A percentile compares a stretch with the other conserved stretches of the same genome.
Conservation (phyloP, 176 grass and related monocot genomes). For the Pharus latifolius region DNA sequence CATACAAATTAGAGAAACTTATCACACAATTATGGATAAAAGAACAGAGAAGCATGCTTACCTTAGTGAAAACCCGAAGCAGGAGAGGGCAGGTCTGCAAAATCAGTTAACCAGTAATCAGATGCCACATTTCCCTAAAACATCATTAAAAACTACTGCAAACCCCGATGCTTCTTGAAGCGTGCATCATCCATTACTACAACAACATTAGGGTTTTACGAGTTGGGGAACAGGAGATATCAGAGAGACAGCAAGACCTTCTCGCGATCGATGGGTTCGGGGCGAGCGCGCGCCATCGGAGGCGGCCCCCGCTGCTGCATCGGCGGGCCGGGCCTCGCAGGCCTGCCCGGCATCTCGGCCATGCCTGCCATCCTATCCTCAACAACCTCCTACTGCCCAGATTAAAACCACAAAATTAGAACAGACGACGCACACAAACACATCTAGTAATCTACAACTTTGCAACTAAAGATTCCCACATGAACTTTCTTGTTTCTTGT, state of each 20-base stretch:
- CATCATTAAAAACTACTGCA: no score
- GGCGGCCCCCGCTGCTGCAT: constrained; percentile 67
- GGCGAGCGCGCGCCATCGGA: constrained; percentile 52
- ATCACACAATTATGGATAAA: neutral
- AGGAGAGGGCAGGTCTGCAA: constrained; percentile 92
- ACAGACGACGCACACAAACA: neutral
- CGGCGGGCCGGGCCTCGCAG: constrained; percentile 39
- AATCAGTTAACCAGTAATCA: constrained; percentile 4
- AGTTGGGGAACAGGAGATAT: neutral
- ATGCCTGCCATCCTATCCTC: constrained; percentile 30
- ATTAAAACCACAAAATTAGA: neutral
- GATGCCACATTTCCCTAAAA: neutral
- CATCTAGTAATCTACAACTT: neutral
- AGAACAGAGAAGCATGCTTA: neutral
- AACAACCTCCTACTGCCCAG: neutral
- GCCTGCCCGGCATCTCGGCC: constrained; percentile 50
- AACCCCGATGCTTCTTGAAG: no score
- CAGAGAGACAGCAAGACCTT: constrained; percentile 36
- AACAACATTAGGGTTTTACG: neutral
- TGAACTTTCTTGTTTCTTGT: no score
- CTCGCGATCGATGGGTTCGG: constrained; percentile 80
- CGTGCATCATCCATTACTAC: neutral
- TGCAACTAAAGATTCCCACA: no score
- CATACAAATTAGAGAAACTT: neutral
- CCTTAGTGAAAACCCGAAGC: constrained; percentile 93